Percentiles rank a stretch among this genome's conserved stretches.
phyloP scores from a whole-genome alignment of 2,329 filamentous ascomycete genomes.

The Botrytis deweyae region DNA sequence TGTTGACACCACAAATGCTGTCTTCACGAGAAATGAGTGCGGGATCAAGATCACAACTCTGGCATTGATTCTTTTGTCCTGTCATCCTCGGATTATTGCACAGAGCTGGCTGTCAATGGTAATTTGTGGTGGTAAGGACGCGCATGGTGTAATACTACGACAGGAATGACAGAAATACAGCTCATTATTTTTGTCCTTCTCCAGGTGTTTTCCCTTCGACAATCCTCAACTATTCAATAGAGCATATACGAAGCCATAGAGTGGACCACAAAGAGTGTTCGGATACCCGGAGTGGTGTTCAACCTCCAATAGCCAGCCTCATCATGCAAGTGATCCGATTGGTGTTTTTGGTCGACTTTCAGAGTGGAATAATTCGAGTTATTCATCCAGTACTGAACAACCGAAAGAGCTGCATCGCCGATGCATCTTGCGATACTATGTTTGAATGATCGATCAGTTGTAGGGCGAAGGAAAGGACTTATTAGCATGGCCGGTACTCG shows the following conservation, averaged over 20 bases:
- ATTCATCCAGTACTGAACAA: background rate
- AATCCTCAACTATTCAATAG: too few species aligned
- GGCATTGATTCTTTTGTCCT: background rate
- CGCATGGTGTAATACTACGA: background rate
- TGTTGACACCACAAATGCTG: background rate
- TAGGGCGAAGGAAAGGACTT: background rate
- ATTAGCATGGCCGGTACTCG: background rate
- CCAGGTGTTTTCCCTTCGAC: background rate
- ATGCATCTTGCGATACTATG: background rate
- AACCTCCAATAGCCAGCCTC: background rate
- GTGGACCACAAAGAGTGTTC: background rate
- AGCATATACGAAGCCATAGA: background rate
- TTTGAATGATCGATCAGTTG: background rate
- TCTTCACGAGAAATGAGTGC: background rate
- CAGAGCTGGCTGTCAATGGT: background rate
- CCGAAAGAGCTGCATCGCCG: background rate
- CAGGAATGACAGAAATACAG: slow-evolving; percentile 9
- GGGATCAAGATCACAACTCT: background rate
- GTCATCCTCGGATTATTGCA: background rate
- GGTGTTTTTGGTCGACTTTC: background rate
- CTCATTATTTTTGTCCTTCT: background rate
- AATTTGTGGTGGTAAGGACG: background rate
- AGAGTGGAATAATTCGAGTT: background rate
- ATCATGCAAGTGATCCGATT: background rate
- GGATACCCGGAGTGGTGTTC: background rate